A percentile compares a stretch with the other conserved stretches of the same genome.
Evolutionary conservation across 2,329 filamentous ascomycete species (phyloP).

Genomic region (Tolypocladium nubicola): DNA sequence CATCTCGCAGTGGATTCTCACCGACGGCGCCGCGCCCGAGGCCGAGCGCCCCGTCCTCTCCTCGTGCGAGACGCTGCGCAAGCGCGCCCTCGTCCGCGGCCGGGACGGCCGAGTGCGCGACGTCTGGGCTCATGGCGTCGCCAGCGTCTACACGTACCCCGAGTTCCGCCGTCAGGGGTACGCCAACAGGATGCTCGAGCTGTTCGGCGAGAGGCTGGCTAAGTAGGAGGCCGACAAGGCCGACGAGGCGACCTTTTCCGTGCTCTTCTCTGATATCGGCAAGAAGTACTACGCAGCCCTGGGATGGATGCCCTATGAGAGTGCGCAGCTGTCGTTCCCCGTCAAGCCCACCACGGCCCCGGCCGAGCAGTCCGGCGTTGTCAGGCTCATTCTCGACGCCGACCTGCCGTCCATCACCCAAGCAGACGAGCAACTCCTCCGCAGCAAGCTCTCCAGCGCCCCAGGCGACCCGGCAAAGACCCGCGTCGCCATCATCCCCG

Average conservation of each 20-base stretch:
- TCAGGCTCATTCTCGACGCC: slow-evolving; percentile 41
- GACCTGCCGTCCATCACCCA: slow-evolving; percentile 52
- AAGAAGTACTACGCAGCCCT: slow-evolving; percentile 67
- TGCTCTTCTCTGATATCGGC: slow-evolving; percentile 81
- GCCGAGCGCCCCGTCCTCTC: slow-evolving; percentile 44
- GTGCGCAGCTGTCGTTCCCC: slow-evolving; percentile 58
- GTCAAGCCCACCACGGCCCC: slow-evolving; percentile 14
- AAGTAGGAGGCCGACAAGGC: slow-evolving; percentile 12
- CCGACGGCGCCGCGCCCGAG: slow-evolving; percentile 27
- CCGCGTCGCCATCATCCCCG: slow-evolving; percentile 22
- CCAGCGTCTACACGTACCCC: slow-evolving; percentile 66
- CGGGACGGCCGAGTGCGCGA: slow-evolving; percentile 30
- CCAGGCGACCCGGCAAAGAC: slow-evolving; percentile 11
- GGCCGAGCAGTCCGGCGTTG: slow-evolving; percentile 11
- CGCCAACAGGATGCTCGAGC: slow-evolving; percentile 62
- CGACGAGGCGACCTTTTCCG: slow-evolving; percentile 50
- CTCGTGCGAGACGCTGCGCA: slow-evolving; percentile 54
- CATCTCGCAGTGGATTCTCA: slow-evolving; percentile 55
- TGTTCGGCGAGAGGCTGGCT: slow-evolving; percentile 41
- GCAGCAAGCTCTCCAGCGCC: slow-evolving; percentile 32
- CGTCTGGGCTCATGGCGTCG: slow-evolving; percentile 61
- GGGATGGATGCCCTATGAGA: slow-evolving; percentile 69
- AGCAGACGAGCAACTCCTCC: slow-evolving; percentile 53
- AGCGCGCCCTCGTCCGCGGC: slow-evolving; percentile 39
- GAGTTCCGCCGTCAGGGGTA: slow-evolving; percentile 63